phyloP scores from a whole-genome alignment of 1,139 yeast genomes.

The Debaryomycetaceae sp. region DNA sequence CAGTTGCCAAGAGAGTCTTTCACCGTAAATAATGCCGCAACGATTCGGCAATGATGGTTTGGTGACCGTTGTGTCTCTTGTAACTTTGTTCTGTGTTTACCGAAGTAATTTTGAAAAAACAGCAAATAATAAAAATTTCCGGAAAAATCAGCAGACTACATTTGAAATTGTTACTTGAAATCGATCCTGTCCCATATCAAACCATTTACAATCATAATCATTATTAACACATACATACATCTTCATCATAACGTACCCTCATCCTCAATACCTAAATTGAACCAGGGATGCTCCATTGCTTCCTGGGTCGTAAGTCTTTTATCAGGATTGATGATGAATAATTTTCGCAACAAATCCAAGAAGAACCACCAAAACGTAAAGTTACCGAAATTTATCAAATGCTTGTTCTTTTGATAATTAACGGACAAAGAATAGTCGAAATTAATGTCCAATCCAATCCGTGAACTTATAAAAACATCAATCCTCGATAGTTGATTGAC shows the following conservation, averaged over 20 bases:
- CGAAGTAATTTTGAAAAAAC: too few species aligned
- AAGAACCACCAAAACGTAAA: constrained; percentile 77
- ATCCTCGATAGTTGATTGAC: constrained; percentile 53
- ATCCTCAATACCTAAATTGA: constrained; percentile 69
- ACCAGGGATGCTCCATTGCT: constrained; percentile 76
- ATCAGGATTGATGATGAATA: constrained; percentile 62
- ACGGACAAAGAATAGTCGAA: constrained; percentile 37
- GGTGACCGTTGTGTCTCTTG: too few species aligned
- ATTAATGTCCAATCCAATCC: constrained; percentile 40
- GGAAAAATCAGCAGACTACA: not conserved
- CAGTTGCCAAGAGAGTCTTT: too few species aligned
- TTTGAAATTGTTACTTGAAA: not conserved
- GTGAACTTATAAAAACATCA: constrained; percentile 42
- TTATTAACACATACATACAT: not conserved
- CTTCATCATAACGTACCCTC: constrained; percentile 51
- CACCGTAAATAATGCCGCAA: too few species aligned
- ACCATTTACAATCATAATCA: not conserved
- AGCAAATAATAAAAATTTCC: not conserved
- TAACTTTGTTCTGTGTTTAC: too few species aligned
- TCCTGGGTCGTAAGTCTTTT: constrained; percentile 64
- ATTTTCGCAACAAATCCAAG: constrained; percentile 58
- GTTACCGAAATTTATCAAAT: constrained; percentile 43
- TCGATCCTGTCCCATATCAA: not conserved
- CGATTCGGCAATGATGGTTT: too few species aligned
- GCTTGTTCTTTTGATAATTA: constrained; percentile 41